Percentiles rank a stretch among this genome's conserved stretches.
Conservation (phyloP, 1,139 yeast genomes). For the Candida tetrigidarum region DNA sequence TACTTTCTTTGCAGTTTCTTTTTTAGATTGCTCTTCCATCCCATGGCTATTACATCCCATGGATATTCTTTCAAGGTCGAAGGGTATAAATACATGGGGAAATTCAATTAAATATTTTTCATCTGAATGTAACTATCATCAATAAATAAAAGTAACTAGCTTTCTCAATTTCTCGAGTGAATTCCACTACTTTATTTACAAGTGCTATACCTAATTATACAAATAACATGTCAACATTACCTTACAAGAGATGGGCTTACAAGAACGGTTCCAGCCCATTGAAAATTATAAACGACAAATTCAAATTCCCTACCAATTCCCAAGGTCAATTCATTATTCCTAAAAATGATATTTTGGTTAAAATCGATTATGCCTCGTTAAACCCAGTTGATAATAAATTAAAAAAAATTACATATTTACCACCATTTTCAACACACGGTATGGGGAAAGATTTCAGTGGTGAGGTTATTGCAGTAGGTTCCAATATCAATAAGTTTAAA, state of each 20-base stretch:
- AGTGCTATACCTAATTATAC: no score
- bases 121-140: no score
- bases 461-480: conserved; percentile 59
- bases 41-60: no score
- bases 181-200: no score
- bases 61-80: no score
- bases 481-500: conserved; percentile 29
- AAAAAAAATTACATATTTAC: conserved; percentile 32
- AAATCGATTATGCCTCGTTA: conserved; percentile 60
- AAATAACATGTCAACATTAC: not conserved
- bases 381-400: conserved; percentile 71
- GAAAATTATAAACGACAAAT: not conserved
- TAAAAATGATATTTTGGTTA: conserved; percentile 55
- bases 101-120: no score
- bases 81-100: no score
- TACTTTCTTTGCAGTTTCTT: no score
- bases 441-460: conserved; percentile 76
- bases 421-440: conserved; percentile 30
- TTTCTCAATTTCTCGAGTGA: not conserved
- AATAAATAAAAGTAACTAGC: not conserved
- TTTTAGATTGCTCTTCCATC: no score
- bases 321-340: conserved; percentile 22
- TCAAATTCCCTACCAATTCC: conserved; percentile 1
- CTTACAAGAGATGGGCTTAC: conserved; percentile 6
- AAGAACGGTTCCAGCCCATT: not conserved